A percentile compares a stretch with the other conserved stretches of the same genome.
phyloP scores from a whole-genome alignment of 805 yeast genomes.

The Lipomyces lipofer region DNA sequence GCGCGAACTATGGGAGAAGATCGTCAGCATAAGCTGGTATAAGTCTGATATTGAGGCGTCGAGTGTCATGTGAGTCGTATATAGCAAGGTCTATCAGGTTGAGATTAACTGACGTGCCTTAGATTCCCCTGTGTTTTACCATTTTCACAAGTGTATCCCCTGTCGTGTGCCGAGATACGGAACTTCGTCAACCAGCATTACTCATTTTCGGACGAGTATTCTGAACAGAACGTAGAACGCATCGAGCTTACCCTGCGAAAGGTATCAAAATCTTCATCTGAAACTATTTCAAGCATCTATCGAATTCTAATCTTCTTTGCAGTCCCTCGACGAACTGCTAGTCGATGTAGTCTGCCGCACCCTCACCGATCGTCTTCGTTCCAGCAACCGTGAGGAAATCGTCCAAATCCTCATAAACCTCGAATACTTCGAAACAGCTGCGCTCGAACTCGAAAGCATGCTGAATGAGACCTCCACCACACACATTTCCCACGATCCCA shows the following conservation, averaged over 20 bases:
- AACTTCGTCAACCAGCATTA: slow-evolving; percentile 63
- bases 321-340: slow-evolving; percentile 67
- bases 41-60: slow-evolving; percentile 43
- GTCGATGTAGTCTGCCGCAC: slow-evolving; percentile 64
- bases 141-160: slow-evolving; percentile 84
- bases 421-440: slow-evolving; percentile 79
- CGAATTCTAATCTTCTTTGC: too few species aligned
- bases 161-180: slow-evolving; percentile 75
- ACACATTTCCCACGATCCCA: slow-evolving; percentile 20
- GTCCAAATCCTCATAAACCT: slow-evolving; percentile 86
- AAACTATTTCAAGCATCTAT: slow-evolving; percentile 30
- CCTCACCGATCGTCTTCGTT: slow-evolving; percentile 59
- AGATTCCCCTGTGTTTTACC: slow-evolving; percentile 70
- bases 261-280: neutral
- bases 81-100: neutral
- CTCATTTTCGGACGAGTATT: slow-evolving; percentile 64
- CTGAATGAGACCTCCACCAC: slow-evolving; percentile 42
- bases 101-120: neutral
- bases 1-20: slow-evolving; percentile 58
- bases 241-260: slow-evolving; percentile 57
- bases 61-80: slow-evolving; percentile 6
- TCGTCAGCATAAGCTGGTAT: slow-evolving; percentile 70
- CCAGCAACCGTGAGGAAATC: slow-evolving; percentile 82
- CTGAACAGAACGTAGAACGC: slow-evolving; percentile 60
- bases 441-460: slow-evolving; percentile 57